Percentiles rank a stretch among this genome's conserved stretches.
Evolutionary conservation across 2,329 filamentous ascomycete species (phyloP).

Genomic region (Cordyceps militaris): DNA sequence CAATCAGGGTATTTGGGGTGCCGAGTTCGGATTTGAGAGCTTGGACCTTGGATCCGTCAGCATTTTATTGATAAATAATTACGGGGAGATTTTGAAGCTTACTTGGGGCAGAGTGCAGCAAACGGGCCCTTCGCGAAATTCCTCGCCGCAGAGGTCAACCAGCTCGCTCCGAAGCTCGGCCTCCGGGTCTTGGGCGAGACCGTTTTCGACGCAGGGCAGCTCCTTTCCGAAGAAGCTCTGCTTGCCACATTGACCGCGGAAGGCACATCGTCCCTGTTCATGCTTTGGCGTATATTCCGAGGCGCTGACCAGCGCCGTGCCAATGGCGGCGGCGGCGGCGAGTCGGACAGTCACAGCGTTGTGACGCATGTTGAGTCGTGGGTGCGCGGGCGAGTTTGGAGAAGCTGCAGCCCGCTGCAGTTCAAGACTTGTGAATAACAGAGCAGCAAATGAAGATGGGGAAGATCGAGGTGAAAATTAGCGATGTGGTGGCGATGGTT

Average conservation of each 20-base stretch:
- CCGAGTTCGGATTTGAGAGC: constrained; percentile 77
- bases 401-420: constrained; percentile 4
- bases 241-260: constrained; percentile 86
- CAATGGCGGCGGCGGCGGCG: constrained; percentile 25
- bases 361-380: constrained; percentile 25
- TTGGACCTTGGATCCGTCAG: constrained; percentile 50
- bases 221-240: constrained; percentile 84
- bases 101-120: constrained; percentile 82
- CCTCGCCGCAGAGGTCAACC: constrained; percentile 75
- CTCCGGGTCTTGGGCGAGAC: constrained; percentile 65
- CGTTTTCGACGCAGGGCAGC: constrained; percentile 90
- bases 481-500: neutral
- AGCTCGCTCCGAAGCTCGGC: constrained; percentile 67
- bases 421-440: neutral
- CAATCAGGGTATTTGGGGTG: constrained; percentile 80
- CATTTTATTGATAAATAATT: neutral
- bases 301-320: constrained; percentile 21
- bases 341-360: constrained; percentile 22
- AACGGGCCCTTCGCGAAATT: constrained; percentile 77
- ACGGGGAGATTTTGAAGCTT: constrained; percentile 16
- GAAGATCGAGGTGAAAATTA: neutral
- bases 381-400: neutral
- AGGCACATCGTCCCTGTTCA: constrained; percentile 81
- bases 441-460: neutral
- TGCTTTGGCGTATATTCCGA: constrained; percentile 53